Percentiles rank a stretch among this genome's conserved stretches.
These are phyloP conservation scores for Exobasidium cylindrosporum DNA, from an alignment of 1,284 basidiomycete species.

Conservation along the genomic window DNA sequence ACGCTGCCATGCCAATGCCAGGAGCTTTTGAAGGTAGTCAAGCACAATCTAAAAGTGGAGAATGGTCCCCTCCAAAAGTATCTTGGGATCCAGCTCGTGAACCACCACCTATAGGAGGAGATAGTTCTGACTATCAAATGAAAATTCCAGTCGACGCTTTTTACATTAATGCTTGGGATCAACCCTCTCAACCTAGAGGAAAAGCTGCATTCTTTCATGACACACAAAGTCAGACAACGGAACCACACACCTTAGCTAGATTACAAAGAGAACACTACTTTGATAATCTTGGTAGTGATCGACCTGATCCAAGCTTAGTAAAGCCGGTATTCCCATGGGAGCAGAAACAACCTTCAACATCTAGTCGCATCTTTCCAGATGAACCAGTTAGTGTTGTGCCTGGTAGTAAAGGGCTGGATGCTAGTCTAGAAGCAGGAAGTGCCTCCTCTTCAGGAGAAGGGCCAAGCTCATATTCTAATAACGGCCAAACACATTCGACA, in stretches of 20 bases:
- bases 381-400: conserved; percentile 19
- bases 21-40: not conserved
- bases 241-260: conserved; percentile 60
- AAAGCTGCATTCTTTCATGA: conserved; percentile 60
- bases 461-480: no score
- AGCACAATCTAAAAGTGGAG: conserved; percentile 27
- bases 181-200: conserved; percentile 34
- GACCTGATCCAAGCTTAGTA: conserved; percentile 71
- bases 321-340: conserved; percentile 93
- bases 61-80: conserved; percentile 44
- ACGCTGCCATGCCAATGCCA: not conserved
- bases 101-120: conserved; percentile 57
- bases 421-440: conserved; percentile 14
- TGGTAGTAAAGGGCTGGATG: conserved; percentile 14
- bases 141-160: conserved; percentile 56
- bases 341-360: conserved; percentile 50
- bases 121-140: conserved; percentile 57
- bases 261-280: conserved; percentile 63
- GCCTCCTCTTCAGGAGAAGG: not conserved
- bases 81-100: conserved; percentile 59
- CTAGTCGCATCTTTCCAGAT: conserved; percentile 38
- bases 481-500: conserved; percentile 1
- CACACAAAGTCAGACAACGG: conserved; percentile 16
- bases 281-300: conserved; percentile 56
- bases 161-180: conserved; percentile 61